phyloP scores from a whole-genome alignment of 1,284 basidiomycete genomes.

The Puccinia sorghi region DNA sequence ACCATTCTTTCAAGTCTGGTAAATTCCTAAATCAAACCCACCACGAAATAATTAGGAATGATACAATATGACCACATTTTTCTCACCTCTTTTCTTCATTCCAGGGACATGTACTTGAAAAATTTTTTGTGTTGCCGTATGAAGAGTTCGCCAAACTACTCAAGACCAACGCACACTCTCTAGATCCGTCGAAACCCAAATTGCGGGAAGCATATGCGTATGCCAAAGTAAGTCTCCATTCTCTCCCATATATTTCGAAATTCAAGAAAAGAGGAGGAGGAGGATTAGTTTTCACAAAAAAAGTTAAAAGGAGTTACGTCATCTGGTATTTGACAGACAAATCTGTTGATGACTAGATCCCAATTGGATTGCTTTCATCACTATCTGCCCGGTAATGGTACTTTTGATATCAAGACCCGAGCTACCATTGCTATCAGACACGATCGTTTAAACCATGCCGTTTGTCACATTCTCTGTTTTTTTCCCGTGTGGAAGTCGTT shows the following conservation, averaged over 20 bases:
- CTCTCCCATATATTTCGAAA: neutral
- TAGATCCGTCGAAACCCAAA: constrained; percentile 59
- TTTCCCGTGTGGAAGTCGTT: neutral
- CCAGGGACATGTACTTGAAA: constrained; percentile 54
- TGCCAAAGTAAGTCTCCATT: constrained; percentile 65
- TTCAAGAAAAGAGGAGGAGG: neutral
- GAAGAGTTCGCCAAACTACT: constrained; percentile 37
- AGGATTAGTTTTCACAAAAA: neutral
- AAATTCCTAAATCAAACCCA: constrained; percentile 55
- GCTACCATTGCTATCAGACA: constrained; percentile 80
- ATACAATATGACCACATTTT: constrained; percentile 18
- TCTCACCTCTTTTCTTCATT: neutral
- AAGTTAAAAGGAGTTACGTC: constrained; percentile 13
- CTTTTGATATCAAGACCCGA: constrained; percentile 95
- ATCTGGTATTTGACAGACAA: constrained; percentile 62
- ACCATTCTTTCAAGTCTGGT: constrained; percentile 82
- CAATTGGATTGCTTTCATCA: constrained; percentile 85
- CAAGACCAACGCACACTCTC: constrained; percentile 24
- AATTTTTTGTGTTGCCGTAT: constrained; percentile 55
- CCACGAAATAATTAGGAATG: constrained; percentile 42
- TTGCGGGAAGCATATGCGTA: constrained; percentile 76
- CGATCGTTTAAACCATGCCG: constrained; percentile 81
- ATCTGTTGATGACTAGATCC: constrained; percentile 84
- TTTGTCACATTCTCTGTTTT: constrained; percentile 57
- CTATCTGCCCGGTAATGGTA: constrained; percentile 79